These are phyloP conservation scores for Fusarium buxicola DNA, from an alignment of 2,329 filamentous ascomycete species.

Conservation along the genomic window DNA sequence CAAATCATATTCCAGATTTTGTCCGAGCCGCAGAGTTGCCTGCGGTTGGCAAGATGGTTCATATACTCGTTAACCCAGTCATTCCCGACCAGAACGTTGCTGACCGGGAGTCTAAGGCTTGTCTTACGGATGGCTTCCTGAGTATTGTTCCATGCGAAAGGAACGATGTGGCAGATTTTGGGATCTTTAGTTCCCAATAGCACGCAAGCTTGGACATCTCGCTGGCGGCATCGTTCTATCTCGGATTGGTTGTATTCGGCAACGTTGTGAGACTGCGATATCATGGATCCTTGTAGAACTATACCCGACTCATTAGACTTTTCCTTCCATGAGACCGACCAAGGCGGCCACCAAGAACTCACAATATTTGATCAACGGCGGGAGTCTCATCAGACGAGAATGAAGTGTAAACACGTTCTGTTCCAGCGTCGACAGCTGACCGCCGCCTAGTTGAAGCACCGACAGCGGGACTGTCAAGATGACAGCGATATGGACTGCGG, in stretches of 20 bases:
- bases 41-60: not conserved
- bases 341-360: not conserved
- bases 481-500: not conserved
- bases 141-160: conserved; percentile 1
- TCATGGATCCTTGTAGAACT: too few species aligned
- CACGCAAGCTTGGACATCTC: not conserved
- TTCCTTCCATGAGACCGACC: too few species aligned
- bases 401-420: not conserved
- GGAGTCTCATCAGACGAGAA: not conserved
- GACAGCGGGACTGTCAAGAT: not conserved
- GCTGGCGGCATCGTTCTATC: not conserved
- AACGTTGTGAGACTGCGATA: too few species aligned
- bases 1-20: conserved; percentile 16
- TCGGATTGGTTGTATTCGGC: too few species aligned
- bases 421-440: not conserved
- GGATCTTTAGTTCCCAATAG: not conserved
- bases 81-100: not conserved
- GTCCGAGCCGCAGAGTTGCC: not conserved
- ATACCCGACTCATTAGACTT: too few species aligned
- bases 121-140: not conserved
- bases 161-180: not conserved
- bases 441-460: not conserved
- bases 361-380: not conserved
- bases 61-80: not conserved
- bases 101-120: fast-evolving